A percentile compares a stretch with the other conserved stretches of the same genome.
phyloP scores from a whole-genome alignment of 1,284 basidiomycete species.

The Ustilago xerochloae region DNA sequence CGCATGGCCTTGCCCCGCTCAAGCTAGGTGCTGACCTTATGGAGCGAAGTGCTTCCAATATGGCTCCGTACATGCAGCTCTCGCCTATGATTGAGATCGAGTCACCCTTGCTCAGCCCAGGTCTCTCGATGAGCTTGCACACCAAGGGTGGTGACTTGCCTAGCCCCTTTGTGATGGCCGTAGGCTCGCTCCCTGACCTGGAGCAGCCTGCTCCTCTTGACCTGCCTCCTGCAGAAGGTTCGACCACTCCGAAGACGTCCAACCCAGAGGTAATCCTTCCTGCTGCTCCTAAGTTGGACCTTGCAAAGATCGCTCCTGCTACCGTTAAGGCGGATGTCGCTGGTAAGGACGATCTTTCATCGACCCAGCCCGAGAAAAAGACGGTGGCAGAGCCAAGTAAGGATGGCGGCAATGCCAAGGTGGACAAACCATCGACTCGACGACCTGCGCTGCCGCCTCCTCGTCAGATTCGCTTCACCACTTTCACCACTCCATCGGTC shows the following conservation, averaged over 20 bases:
- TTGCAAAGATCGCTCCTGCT: background rate
- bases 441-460: slow-evolving; percentile 45
- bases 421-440: slow-evolving; percentile 22
- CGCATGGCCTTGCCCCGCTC: slow-evolving; percentile 34
- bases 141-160: slow-evolving; percentile 27
- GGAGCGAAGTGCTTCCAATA: slow-evolving; percentile 29
- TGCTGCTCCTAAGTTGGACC: background rate
- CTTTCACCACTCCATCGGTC: slow-evolving; percentile 34
- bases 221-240: slow-evolving; percentile 29
- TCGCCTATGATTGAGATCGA: slow-evolving; percentile 50
- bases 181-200: slow-evolving; percentile 34
- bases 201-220: slow-evolving; percentile 46
- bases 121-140: slow-evolving; percentile 32
- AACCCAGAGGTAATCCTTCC: slow-evolving; percentile 10
- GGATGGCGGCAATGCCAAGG: slow-evolving; percentile 12
- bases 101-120: slow-evolving; percentile 48
- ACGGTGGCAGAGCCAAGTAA: background rate
- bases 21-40: slow-evolving; percentile 34
- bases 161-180: slow-evolving; percentile 46
- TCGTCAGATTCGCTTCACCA: slow-evolving; percentile 48
- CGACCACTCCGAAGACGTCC: slow-evolving; percentile 29
- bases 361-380: slow-evolving; percentile 6
- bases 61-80: slow-evolving; percentile 43
- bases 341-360: background rate
- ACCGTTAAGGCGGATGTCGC: background rate